Conservation (phyloP, 164 flowering plant species). For the Macadamia integrifolia region DNA sequence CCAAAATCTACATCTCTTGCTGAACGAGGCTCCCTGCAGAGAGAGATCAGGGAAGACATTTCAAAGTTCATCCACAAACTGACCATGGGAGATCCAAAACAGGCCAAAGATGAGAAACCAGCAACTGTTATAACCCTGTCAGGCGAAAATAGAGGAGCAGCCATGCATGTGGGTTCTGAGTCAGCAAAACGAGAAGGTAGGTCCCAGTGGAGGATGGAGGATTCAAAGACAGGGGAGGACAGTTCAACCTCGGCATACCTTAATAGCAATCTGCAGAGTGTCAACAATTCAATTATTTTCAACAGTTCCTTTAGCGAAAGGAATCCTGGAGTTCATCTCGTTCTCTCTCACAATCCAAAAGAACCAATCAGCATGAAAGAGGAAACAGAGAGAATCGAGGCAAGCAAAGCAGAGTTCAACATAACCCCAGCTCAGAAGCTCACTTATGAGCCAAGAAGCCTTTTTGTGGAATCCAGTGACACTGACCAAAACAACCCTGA, state of each 20-base stretch:
- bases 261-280: conserved; percentile 63
- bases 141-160: conserved; percentile 86
- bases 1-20: conserved; percentile 16
- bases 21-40: conserved; percentile 24
- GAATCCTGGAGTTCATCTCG: conserved; percentile 32
- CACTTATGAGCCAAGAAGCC: conserved; percentile 28
- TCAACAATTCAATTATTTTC: conserved; percentile 63
- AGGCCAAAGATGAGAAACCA: conserved; percentile 23
- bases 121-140: conserved; percentile 47
- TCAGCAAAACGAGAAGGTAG: conserved; percentile 32
- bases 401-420: conserved; percentile 34
- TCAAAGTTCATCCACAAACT: conserved; percentile 34
- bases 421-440: conserved; percentile 31
- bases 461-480: conserved; percentile 71
- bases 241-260: conserved; percentile 26
- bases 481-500: conserved; percentile 54
- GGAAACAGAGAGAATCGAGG: conserved; percentile 14
- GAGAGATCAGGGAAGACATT: conserved; percentile 36
- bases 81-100: conserved; percentile 19
- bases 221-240: conserved; percentile 24
- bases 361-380: conserved; percentile 16
- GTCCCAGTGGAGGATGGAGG: conserved; percentile 19
- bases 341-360: conserved; percentile 4
- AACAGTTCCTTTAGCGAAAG: conserved; percentile 41
- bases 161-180: conserved; percentile 45